Percentiles rank a stretch among this genome's conserved stretches.
Conservation (phyloP, 148 eudicot species). For the Talinum fruticosum region DNA sequence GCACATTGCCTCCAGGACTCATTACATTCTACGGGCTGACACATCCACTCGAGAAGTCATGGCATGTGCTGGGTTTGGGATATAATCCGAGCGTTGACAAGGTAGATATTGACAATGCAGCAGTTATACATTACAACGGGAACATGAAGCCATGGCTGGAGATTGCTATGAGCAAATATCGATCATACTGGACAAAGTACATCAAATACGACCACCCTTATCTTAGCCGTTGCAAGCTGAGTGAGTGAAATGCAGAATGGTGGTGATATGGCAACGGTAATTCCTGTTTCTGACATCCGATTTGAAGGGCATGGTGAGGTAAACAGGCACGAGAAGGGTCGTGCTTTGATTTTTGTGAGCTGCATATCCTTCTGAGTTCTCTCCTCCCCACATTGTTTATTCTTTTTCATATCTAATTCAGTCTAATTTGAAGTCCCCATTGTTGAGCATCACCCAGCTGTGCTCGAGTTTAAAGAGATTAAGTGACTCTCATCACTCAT, state of each 20-base stretch:
- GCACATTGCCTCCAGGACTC: conserved; percentile 84
- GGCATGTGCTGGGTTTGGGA: conserved; percentile 96
- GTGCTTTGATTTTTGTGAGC: conserved; percentile 26
- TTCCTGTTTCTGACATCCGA: neutral
- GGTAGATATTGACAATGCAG: conserved; percentile 71
- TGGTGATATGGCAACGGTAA: neutral
- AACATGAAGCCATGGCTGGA: conserved; percentile 97
- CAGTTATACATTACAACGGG: conserved; percentile 88
- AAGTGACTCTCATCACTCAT: conserved; percentile 3
- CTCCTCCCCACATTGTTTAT: conserved; percentile 35
- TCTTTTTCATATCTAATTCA: conserved; percentile 37
- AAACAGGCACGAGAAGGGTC: conserved; percentile 19
- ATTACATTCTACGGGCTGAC: conserved; percentile 82
- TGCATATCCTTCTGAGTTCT: conserved; percentile 24
- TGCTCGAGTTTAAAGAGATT: neutral
- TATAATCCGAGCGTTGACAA: conserved; percentile 67
- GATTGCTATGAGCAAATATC: conserved; percentile 75
- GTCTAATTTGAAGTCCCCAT: conserved; percentile 18
- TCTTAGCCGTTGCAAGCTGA: conserved; percentile 63
- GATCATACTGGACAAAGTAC: conserved; percentile 77
- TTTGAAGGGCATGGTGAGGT: conserved; percentile 11
- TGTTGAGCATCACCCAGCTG: neutral
- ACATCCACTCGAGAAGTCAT: conserved; percentile 67
- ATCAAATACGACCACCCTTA: conserved; percentile 76
- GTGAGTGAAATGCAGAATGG: conserved; percentile 31